phyloP scores from a whole-genome alignment of 2,329 filamentous ascomycete genomes.

The Fusarium drepaniforme region DNA sequence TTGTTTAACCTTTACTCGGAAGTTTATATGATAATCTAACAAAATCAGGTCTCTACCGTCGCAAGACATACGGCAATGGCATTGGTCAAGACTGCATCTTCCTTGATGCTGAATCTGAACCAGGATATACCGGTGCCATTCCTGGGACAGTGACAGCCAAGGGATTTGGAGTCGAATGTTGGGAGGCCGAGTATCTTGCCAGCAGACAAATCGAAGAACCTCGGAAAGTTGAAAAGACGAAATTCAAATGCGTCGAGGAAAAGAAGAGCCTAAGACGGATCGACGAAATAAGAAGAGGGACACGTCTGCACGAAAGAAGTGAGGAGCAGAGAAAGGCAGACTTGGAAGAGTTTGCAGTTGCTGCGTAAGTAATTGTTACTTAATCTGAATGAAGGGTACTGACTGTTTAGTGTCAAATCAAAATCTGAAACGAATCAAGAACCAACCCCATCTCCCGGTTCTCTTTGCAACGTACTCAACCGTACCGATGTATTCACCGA shows the following conservation, averaged over 20 bases:
- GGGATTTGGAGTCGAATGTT: conserved; percentile 1
- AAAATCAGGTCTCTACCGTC: background rate
- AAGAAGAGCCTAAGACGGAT: background rate
- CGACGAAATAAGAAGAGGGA: conserved; percentile 2
- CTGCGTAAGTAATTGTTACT: background rate
- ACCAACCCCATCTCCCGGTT: background rate
- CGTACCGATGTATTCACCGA: conserved; percentile 1
- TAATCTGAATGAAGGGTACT: background rate
- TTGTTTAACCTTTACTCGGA: background rate
- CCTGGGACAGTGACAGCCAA: background rate
- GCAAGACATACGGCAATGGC: background rate
- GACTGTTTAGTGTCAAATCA: background rate
- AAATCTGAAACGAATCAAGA: background rate
- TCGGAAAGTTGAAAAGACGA: background rate
- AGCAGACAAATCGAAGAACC: background rate
- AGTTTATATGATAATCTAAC: background rate
- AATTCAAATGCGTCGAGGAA: background rate
- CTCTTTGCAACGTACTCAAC: background rate
- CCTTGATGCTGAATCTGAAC: conserved; percentile 5
- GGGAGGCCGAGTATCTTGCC: background rate
- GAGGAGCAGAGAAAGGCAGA: background rate
- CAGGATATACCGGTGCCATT: background rate
- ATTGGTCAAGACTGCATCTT: background rate
- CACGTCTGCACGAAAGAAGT: background rate
- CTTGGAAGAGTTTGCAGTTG: conserved; percentile 1